phyloP scores from a whole-genome alignment of 805 yeast genomes.

The Kluyveromyces lactis region DNA sequence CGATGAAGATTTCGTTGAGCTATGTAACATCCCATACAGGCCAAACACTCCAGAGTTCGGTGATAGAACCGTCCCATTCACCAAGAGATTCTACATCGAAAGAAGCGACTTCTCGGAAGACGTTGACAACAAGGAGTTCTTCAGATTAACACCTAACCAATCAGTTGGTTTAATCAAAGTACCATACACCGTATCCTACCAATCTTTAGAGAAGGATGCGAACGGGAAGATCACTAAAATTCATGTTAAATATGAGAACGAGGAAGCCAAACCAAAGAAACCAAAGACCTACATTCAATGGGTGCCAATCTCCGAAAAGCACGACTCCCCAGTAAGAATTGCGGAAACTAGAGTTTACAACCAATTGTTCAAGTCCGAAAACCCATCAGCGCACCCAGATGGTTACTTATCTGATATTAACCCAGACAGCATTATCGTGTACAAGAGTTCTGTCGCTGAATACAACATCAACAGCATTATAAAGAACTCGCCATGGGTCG shows the following conservation, averaged over 20 bases:
- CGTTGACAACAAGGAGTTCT: conserved; percentile 56
- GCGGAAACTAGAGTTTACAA: conserved; percentile 80
- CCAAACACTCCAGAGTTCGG: conserved; percentile 79
- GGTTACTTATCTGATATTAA: conserved; percentile 84
- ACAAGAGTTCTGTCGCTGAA: conserved; percentile 65
- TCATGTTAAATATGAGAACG: conserved; percentile 73
- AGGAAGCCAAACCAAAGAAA: conserved; percentile 44
- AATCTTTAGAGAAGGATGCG: conserved; percentile 47
- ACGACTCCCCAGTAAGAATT: conserved; percentile 55
- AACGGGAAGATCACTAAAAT: conserved; percentile 60
- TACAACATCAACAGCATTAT: conserved; percentile 63
- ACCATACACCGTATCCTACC: conserved; percentile 72
- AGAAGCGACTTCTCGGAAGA: conserved; percentile 76
- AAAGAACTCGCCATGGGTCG: conserved; percentile 67
- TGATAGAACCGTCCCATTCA: conserved; percentile 64
- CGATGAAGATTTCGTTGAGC: conserved; percentile 62
- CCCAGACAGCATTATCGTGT: conserved; percentile 64
- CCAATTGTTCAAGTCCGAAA: conserved; percentile 82
- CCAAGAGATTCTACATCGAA: conserved; percentile 76
- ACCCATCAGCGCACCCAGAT: conserved; percentile 80
- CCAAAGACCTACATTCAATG: conserved; percentile 98
- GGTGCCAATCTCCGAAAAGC: conserved; percentile 66
- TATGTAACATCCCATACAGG: conserved; percentile 75
- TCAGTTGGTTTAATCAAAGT: conserved; percentile 92
- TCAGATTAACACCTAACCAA: conserved; percentile 89